Evolutionary conservation across 2,329 filamentous ascomycete species (phyloP), one percentile per base, ranked within the genome.

Genomic region (Diaporthe aspalathi): DNA sequence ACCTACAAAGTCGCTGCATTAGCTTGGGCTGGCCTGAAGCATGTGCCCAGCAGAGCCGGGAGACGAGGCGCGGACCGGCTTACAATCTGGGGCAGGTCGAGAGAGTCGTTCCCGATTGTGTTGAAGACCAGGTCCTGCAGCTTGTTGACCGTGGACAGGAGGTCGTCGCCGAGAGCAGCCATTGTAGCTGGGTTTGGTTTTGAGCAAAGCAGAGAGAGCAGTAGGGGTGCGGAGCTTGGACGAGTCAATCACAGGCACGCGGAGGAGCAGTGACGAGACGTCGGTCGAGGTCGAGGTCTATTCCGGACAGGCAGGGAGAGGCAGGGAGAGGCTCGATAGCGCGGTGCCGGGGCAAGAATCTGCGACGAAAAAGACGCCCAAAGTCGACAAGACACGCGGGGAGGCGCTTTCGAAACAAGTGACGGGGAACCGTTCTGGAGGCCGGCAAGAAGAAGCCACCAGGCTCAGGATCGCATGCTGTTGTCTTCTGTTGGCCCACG

Each of bases 101-200:
- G 89, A 67, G 95, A 98, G 83, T 99, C 96, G 86, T 95, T 98
- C 83, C 96, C 96, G 83, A 99, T 99, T 76, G 96, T 99, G 85
- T 99, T 99, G 87, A 99, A 99, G 79, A 99, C 96, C 80, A 99
- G 85, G 83, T 98, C 96, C 84, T 99, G 96, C 79, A 99, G 88
- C 87, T 97, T 97, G 88, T 99, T 99, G 85, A 99, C 96, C 75
- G 94, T 97, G 77, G 90, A 91, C 81, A 99, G 90, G 83, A 99
- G 87, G 84, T 99, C 95, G 84, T 99, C 96, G 80, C 96, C 95
- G 78, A 99, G 91, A 79, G 95, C 91, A 81, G 96, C 93, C 96
- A 98, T 99, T 81, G 76, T 78, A 76, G 73, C 77, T 74, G 20
- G 43, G 9, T 47, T 22, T 70, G 67, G 62, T 70, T 50, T 35